Base-by-base conservation (phyloP, 2,329 filamentous ascomycete genomes). In the Didymella sp. region DNA sequence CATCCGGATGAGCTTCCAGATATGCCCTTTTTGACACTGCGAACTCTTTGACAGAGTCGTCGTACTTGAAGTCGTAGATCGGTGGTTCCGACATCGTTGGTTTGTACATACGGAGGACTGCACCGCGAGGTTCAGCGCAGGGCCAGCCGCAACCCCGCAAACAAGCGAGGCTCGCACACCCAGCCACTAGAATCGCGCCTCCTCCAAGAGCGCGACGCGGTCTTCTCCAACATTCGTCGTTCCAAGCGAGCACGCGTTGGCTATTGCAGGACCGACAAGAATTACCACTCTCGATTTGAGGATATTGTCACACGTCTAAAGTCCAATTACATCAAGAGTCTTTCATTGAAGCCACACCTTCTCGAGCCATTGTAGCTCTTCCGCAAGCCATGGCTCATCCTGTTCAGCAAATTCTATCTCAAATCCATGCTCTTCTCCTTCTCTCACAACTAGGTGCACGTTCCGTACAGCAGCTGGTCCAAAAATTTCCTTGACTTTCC, bases 391-490 rank as follows among this genome's bases (percentile, higher is more conserved):
- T 19, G 30, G 48, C 35, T 56, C 53, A 24, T 59, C 53, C 21
- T 58, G 30, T 35, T 51, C 50, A 8, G 22, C 33, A 21, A 51
- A 33, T 17, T 51, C 53, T 6, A 33, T 51, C 12, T 64, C 59
- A 33, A 64, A 61, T 3, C 59, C 59, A 40, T 64, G 60, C 35
- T 58, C 59, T 21, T 50, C 56, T 37, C 38, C 28, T 42, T 51
- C 30, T 41, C 37, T 43, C 8, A 46, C 38, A 0, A 59, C 27
- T n/a, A 45, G 3, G 15, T 44, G 33, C 4, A 47, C 27, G 44
- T 19, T 13, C 27, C 52, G 31, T 24, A 22, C n/a, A 22, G n/a
- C 42, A 40, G 35, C 37, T 6, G 28, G 31, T 5, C 45, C 44
- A n/a, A 51, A 42, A 19, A 59, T 43, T 8, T 50, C 35, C 47